A percentile compares a stretch with the other conserved stretches of the same genome.
Evolutionary conservation across 768 basidiomycete species (phyloP).

Genomic region (Termitomyces sp.): DNA sequence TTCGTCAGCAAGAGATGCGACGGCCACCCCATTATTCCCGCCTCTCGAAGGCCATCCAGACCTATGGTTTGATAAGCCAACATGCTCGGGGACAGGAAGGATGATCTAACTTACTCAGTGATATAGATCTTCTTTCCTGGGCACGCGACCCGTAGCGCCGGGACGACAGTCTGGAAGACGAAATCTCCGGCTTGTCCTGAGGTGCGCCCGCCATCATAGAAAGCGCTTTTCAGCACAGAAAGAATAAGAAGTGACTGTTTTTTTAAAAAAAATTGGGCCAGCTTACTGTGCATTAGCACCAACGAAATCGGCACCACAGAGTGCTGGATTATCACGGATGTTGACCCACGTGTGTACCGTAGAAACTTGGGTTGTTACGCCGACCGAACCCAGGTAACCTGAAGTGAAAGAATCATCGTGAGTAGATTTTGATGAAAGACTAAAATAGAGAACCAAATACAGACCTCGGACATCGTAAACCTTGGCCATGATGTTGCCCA

Average conservation of each 20-base stretch:
- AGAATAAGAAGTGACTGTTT: background rate
- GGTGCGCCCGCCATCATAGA: slow-evolving; percentile 26
- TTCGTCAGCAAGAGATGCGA: slow-evolving; percentile 25
- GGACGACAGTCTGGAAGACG: slow-evolving; percentile 31
- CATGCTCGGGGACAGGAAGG: background rate
- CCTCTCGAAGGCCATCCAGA: slow-evolving; percentile 38
- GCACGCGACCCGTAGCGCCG: slow-evolving; percentile 28
- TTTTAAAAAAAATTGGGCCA: background rate
- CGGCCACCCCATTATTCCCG: slow-evolving; percentile 19
- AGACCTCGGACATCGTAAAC: slow-evolving; percentile 29
- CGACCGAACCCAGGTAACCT: slow-evolving; percentile 27
- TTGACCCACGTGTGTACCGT: slow-evolving; percentile 32
- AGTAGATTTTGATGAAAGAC: background rate
- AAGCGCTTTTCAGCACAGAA: slow-evolving; percentile 19
- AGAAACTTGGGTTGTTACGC: slow-evolving; percentile 28
- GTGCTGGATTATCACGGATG: slow-evolving; percentile 24
- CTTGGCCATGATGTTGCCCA: slow-evolving; percentile 27
- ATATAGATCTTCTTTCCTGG: slow-evolving; percentile 30
- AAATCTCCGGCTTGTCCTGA: slow-evolving; percentile 31
- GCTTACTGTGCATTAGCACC: slow-evolving; percentile 34
- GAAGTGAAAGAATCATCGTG: background rate
- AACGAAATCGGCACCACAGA: slow-evolving; percentile 31
- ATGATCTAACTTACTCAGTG: slow-evolving; percentile 23
- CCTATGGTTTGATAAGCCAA: slow-evolving; percentile 8
- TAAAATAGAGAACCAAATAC: background rate